A percentile compares a stretch with the other conserved stretches of the same genome.
These are phyloP conservation scores for Fomitopsis pinicola DNA, from an alignment of 1,284 basidiomycete species.

Conservation along the genomic window DNA sequence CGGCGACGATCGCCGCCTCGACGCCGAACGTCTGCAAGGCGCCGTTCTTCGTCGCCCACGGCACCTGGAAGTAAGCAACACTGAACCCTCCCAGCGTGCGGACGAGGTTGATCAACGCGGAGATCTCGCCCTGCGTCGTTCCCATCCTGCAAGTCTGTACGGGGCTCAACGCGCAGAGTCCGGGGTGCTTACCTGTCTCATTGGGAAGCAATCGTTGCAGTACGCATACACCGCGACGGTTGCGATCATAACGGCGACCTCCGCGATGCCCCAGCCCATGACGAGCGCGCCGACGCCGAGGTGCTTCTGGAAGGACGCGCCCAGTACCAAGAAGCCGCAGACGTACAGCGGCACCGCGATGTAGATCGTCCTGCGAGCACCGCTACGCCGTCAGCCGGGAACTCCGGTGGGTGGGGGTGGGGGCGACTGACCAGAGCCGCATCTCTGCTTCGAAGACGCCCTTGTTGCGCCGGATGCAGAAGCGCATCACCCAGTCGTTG, in stretches of 20 bases:
- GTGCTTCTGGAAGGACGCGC: slow-evolving; percentile 54
- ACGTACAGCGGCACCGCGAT: slow-evolving; percentile 59
- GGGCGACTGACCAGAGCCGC: slow-evolving; percentile 52
- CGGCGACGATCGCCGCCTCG: slow-evolving; percentile 55
- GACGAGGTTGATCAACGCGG: slow-evolving; percentile 54
- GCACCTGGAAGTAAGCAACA: slow-evolving; percentile 61
- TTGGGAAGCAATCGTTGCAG: slow-evolving; percentile 45
- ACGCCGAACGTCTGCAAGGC: slow-evolving; percentile 55
- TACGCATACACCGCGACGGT: slow-evolving; percentile 63
- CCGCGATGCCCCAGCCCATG: slow-evolving; percentile 66
- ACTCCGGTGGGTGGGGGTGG: background rate
- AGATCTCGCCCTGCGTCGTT: slow-evolving; percentile 44
- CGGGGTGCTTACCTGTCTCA: slow-evolving; percentile 34
- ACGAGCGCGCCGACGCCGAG: slow-evolving; percentile 51
- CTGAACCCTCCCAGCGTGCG: slow-evolving; percentile 58
- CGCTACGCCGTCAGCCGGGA: background rate
- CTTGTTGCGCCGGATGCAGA: slow-evolving; percentile 51
- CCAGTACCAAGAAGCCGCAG: slow-evolving; percentile 59
- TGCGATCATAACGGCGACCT: slow-evolving; percentile 58
- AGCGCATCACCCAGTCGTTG: slow-evolving; percentile 65
- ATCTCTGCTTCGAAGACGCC: slow-evolving; percentile 72
- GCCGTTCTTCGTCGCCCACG: slow-evolving; percentile 52
- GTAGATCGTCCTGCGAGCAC: slow-evolving; percentile 52
- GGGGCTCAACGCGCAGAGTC: background rate
- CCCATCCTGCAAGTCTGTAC: background rate